Percentiles rank a stretch among this genome's conserved stretches.
Conservation (phyloP, 2,329 filamentous ascomycete genomes). For the Alternaria tenuissima region DNA sequence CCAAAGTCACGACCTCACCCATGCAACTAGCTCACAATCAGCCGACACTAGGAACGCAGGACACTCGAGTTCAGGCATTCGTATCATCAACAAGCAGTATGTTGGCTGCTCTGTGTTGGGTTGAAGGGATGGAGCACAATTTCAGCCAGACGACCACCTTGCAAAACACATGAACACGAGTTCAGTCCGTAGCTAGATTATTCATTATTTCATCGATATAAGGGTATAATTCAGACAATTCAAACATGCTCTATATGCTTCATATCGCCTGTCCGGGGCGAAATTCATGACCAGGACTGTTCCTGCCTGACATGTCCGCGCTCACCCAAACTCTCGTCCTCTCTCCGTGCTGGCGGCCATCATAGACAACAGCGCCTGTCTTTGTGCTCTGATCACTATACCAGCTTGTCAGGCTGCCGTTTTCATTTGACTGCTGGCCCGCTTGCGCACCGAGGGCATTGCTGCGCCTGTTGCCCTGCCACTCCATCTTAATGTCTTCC, state of each 20-base stretch:
- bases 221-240: neutral
- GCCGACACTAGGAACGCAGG: accelerated
- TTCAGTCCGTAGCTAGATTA: neutral
- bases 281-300: neutral
- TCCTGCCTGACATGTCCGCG: neutral
- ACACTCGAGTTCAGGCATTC: neutral
- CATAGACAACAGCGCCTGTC: neutral
- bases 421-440: neutral
- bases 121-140: neutral
- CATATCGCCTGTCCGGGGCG: neutral
- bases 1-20: neutral
- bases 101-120: neutral
- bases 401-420: neutral
- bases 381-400: neutral
- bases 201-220: neutral
- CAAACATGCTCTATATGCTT: neutral
- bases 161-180: neutral
- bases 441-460: neutral
- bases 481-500: neutral
- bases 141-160: neutral
- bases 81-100: neutral
- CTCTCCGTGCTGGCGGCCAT: neutral
- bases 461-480: neutral
- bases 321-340: neutral
- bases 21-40: neutral